Evolutionary conservation across 202 grass and related monocot species (phyloP).

Genomic region (Dendrocalamus latiflorus): DNA sequence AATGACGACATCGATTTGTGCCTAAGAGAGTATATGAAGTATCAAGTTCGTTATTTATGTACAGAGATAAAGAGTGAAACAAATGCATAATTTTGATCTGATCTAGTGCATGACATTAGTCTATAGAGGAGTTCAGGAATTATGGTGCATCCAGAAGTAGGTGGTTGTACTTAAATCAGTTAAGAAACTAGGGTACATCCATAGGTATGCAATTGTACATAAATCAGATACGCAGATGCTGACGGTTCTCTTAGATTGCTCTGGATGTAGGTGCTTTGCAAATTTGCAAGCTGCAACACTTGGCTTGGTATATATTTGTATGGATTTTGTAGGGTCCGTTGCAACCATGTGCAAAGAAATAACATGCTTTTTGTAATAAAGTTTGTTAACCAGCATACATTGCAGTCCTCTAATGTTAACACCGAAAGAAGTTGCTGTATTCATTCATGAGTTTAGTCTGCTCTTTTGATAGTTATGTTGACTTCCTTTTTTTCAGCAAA

Average conservation of each 20-base stretch:
- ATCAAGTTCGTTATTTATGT: background rate
- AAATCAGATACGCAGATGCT: background rate
- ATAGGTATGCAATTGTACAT: background rate
- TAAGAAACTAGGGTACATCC: background rate
- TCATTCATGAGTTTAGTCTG: background rate
- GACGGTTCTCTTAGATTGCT: background rate
- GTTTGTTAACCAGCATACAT: background rate
- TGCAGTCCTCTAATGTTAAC: background rate
- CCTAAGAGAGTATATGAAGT: background rate
- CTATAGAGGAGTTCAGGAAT: background rate
- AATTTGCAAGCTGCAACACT: background rate
- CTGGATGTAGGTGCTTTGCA: background rate
- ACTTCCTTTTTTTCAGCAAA: conserved; percentile 54
- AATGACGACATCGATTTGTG: background rate
- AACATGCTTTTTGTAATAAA: background rate
- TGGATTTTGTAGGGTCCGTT: background rate
- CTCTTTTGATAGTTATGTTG: background rate
- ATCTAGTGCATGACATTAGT: background rate
- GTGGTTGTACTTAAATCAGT: background rate
- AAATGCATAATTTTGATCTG: background rate
- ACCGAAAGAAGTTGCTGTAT: background rate
- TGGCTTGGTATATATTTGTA: background rate
- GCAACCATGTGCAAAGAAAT: background rate
- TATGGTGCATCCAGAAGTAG: background rate
- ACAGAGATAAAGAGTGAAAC: background rate